A percentile compares a stretch with the other conserved stretches of the same genome.
Evolutionary conservation across 1,139 yeast species (phyloP).

Genomic region (Lodderomyces parapsilosis): DNA sequence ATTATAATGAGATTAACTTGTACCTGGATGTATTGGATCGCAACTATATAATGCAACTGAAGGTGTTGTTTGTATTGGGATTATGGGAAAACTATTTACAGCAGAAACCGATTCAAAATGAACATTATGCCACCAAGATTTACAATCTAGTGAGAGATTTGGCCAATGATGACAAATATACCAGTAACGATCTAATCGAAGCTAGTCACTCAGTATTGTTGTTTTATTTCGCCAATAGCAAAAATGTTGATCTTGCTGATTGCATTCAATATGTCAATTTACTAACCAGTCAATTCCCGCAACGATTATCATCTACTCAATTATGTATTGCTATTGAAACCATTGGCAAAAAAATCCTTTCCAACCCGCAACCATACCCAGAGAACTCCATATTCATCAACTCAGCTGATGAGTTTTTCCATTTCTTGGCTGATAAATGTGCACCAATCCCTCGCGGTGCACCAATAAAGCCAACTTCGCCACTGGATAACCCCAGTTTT

Average conservation of each 20-base stretch:
- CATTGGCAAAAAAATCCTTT: conserved; percentile 51
- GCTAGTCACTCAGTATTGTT: conserved; percentile 69
- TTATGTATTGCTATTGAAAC: conserved; percentile 59
- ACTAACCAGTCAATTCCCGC: conserved; percentile 54
- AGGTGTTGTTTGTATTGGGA: conserved; percentile 56
- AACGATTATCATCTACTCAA: conserved; percentile 53
- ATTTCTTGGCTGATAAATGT: conserved; percentile 39
- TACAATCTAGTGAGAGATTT: conserved; percentile 44
- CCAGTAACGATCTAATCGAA: conserved; percentile 48
- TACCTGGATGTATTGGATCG: conserved; percentile 31
- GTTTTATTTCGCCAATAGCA: conserved; percentile 35
- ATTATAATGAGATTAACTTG: conserved; percentile 37
- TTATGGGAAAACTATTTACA: conserved; percentile 59
- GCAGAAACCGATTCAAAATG: conserved; percentile 18
- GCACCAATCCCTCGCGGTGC: conserved; percentile 31
- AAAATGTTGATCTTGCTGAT: conserved; percentile 25
- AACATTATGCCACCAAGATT: conserved; percentile 31
- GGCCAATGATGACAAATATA: conserved; percentile 30
- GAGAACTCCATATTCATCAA: conserved; percentile 20
- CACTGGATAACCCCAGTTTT: conserved; percentile 20
- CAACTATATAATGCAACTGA: conserved; percentile 43
- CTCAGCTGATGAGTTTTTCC: conserved; percentile 39
- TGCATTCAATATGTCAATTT: conserved; percentile 33
- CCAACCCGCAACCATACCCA: conserved; percentile 34
- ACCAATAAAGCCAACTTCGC: conserved; percentile 18